A percentile compares a stretch with the other conserved stretches of the same genome.
phyloP scores from a whole-genome alignment of 1,284 basidiomycete genomes.

The Xanthoconium separans region DNA sequence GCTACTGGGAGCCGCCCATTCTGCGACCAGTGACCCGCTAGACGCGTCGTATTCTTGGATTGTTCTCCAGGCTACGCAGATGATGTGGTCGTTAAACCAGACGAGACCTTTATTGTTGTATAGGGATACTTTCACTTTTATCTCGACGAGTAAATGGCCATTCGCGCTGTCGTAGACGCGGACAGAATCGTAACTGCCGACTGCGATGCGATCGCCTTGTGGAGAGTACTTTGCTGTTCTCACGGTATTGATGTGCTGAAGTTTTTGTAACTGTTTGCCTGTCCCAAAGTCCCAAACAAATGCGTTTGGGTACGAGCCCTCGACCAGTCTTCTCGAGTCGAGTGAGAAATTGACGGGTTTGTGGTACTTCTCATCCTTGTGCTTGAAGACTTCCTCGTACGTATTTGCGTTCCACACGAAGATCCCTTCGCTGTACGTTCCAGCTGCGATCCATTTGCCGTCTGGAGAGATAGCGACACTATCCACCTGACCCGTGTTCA shows the following conservation, averaged over 20 bases:
- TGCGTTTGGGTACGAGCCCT: background rate
- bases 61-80: background rate
- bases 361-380: too few species aligned
- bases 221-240: slow-evolving; percentile 1
- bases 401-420: background rate
- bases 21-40: background rate
- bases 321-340: background rate
- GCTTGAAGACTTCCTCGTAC: background rate
- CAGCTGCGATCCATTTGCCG: background rate
- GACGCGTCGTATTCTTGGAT: background rate
- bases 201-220: background rate
- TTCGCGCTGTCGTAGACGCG: background rate
- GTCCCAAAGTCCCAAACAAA: background rate
- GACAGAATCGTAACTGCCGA: background rate
- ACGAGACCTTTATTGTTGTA: too few species aligned
- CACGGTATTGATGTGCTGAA: background rate
- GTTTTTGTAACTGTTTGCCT: background rate
- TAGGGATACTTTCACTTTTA: background rate
- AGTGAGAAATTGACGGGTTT: background rate
- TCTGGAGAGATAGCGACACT: background rate
- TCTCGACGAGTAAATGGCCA: background rate
- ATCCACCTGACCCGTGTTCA: background rate
- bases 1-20: background rate
- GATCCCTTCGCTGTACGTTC: background rate
- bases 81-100: background rate